Conservation (phyloP, 768 basidiomycete species). For the Tulasnella sp. region DNA sequence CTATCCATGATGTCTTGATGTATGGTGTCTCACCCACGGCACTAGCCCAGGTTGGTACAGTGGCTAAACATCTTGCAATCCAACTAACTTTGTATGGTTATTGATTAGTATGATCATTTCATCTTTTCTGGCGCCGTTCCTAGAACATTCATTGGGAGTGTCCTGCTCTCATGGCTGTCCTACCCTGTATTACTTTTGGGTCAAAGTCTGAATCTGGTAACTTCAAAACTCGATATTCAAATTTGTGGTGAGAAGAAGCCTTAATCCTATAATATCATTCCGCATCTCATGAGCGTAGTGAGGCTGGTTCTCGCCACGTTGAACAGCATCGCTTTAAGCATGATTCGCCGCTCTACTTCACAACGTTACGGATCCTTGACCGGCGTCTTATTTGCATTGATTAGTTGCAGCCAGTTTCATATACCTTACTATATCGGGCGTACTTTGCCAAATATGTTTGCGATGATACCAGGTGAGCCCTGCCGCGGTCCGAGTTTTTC, state of each 20-base stretch:
- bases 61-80: not conserved
- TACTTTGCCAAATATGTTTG: conserved; percentile 91
- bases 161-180: conserved; percentile 49
- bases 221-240: conserved; percentile 56
- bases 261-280: not conserved
- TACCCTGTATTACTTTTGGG: conserved; percentile 38
- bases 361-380: conserved; percentile 50
- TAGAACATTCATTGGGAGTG: conserved; percentile 68
- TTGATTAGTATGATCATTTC: conserved; percentile 76
- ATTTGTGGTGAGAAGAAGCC: conserved; percentile 44
- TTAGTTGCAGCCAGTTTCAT: conserved; percentile 82
- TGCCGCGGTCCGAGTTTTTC: not conserved
- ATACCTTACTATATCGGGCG: conserved; percentile 86
- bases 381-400: conserved; percentile 44
- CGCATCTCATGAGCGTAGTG: conserved; percentile 32
- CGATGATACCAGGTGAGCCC: conserved; percentile 54
- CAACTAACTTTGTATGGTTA: conserved; percentile 7
- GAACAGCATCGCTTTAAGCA: conserved; percentile 49
- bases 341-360: conserved; percentile 49
- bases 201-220: conserved; percentile 31
- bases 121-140: conserved; percentile 82
- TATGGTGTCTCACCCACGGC: conserved; percentile 42
- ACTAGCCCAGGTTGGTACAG: conserved; percentile 34
- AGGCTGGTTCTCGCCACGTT: conserved; percentile 56
- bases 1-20: conserved; percentile 72